Percentiles rank a stretch among this genome's conserved stretches.
These are phyloP conservation scores for Ogataea haglerorum DNA, from an alignment of 805 yeast genomes.

Conservation along the genomic window DNA sequence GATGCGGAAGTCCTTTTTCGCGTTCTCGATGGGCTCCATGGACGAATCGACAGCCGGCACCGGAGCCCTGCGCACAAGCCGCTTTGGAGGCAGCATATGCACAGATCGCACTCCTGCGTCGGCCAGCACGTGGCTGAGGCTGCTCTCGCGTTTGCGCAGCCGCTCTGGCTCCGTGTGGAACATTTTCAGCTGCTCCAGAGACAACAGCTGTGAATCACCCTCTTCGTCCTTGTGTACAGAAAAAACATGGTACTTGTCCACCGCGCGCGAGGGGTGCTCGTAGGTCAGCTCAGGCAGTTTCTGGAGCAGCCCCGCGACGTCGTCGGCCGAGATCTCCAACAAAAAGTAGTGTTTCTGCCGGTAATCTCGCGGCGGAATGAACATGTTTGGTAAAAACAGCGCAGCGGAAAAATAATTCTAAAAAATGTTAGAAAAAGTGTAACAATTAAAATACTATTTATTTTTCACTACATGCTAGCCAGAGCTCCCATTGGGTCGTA, in stretches of 20 bases:
- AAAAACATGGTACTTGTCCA: conserved; percentile 64
- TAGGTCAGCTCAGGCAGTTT: conserved; percentile 46
- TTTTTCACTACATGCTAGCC: conserved; percentile 37
- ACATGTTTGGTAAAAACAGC: conserved; percentile 9
- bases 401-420: conserved; percentile 4
- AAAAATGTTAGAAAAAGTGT: not conserved
- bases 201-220: not conserved
- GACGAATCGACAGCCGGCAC: conserved; percentile 56
- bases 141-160: conserved; percentile 2
- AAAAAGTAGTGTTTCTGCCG: conserved; percentile 54
- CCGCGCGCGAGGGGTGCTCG: conserved; percentile 64
- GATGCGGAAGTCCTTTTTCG: conserved; percentile 54
- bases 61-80: conserved; percentile 56
- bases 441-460: too few species aligned
- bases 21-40: conserved; percentile 42
- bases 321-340: conserved; percentile 43
- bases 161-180: conserved; percentile 33
- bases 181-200: conserved; percentile 24
- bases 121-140: conserved; percentile 17
- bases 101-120: conserved; percentile 43
- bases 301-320: conserved; percentile 5
- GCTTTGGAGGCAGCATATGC: conserved; percentile 52
- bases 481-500: conserved; percentile 83
- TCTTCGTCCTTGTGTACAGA: conserved; percentile 42
- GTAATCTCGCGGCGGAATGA: conserved; percentile 43